These are phyloP conservation scores for Clarireedia monteithiana DNA, from an alignment of 2,329 filamentous ascomycete species.

Conservation along the genomic window DNA sequence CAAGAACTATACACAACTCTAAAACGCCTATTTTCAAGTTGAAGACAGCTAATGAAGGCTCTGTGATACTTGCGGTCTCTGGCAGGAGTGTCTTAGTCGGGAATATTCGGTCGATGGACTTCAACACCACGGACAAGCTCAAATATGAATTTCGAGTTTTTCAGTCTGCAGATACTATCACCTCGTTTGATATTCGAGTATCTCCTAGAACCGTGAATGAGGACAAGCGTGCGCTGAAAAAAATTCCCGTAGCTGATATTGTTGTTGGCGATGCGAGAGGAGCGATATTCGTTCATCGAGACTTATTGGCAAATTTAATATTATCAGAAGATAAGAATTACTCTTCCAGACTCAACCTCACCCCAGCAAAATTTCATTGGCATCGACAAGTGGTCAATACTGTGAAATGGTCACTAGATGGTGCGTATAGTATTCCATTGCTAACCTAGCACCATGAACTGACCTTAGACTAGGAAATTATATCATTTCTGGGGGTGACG, in stretches of 20 bases:
- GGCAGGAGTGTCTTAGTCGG: slow-evolving; percentile 54
- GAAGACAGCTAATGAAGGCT: slow-evolving; percentile 44
- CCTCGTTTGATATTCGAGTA: slow-evolving; percentile 56
- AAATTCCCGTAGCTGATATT: slow-evolving; percentile 53
- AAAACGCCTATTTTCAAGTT: slow-evolving; percentile 38
- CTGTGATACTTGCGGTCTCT: slow-evolving; percentile 48
- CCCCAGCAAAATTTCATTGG: slow-evolving; percentile 73
- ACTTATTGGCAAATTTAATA: slow-evolving; percentile 51
- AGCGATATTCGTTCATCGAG: slow-evolving; percentile 72
- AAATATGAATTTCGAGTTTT: slow-evolving; percentile 51
- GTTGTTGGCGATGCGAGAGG: slow-evolving; percentile 71
- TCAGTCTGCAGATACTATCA: slow-evolving; percentile 55
- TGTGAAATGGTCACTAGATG: slow-evolving; percentile 88
- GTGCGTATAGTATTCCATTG: slow-evolving; percentile 39
- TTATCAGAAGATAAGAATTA: slow-evolving; percentile 33
- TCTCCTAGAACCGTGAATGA: slow-evolving; percentile 21
- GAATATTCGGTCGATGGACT: slow-evolving; percentile 31
- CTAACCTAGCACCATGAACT: not conserved
- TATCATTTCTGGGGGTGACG: slow-evolving; percentile 83
- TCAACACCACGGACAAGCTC: slow-evolving; percentile 34
- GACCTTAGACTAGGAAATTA: slow-evolving; percentile 65
- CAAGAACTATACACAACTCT: slow-evolving; percentile 35
- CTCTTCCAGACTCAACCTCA: slow-evolving; percentile 30
- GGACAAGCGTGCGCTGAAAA: slow-evolving; percentile 26
- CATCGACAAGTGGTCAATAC: slow-evolving; percentile 77